phyloP scores from a whole-genome alignment of 768 basidiomycete species.

The Peribolospora baueri region DNA sequence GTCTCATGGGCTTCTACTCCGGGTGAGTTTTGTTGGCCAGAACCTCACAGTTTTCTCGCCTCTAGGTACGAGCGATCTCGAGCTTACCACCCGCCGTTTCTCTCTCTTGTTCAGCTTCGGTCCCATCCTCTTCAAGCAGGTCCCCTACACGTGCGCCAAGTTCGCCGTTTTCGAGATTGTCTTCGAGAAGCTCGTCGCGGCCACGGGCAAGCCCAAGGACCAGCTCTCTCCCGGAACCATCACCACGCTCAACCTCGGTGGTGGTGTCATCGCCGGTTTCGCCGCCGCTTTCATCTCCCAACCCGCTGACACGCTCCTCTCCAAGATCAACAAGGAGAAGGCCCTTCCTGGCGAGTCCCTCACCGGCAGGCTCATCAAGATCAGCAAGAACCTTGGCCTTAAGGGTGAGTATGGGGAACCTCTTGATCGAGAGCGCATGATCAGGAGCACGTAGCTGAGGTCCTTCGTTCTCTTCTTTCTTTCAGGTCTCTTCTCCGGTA shows the following conservation, averaged over 20 bases:
- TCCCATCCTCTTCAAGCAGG: slow-evolving; percentile 34
- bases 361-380: slow-evolving; percentile 20
- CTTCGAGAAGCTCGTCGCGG: slow-evolving; percentile 44
- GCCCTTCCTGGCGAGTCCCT: slow-evolving; percentile 22
- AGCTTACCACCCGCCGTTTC: background rate
- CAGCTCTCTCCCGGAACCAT: slow-evolving; percentile 32
- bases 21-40: slow-evolving; percentile 12
- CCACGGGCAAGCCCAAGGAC: slow-evolving; percentile 46
- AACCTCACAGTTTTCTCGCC: background rate
- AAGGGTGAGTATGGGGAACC: slow-evolving; percentile 3
- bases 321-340: slow-evolving; percentile 67
- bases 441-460: no score
- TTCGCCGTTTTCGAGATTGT: slow-evolving; percentile 68
- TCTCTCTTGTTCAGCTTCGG: background rate
- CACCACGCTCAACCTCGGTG: slow-evolving; percentile 54
- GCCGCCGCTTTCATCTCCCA: slow-evolving; percentile 88
- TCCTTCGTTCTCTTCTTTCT: no score
- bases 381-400: slow-evolving; percentile 22
- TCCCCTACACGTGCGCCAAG: slow-evolving; percentile 98
- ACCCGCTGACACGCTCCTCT: slow-evolving; percentile 80
- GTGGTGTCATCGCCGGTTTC: slow-evolving; percentile 86
- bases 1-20: slow-evolving; percentile 24
- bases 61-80: background rate
- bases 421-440: no score
- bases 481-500: slow-evolving; percentile 22